Conservation (phyloP, 805 yeast species). For the Maudiozyma turicensis region DNA sequence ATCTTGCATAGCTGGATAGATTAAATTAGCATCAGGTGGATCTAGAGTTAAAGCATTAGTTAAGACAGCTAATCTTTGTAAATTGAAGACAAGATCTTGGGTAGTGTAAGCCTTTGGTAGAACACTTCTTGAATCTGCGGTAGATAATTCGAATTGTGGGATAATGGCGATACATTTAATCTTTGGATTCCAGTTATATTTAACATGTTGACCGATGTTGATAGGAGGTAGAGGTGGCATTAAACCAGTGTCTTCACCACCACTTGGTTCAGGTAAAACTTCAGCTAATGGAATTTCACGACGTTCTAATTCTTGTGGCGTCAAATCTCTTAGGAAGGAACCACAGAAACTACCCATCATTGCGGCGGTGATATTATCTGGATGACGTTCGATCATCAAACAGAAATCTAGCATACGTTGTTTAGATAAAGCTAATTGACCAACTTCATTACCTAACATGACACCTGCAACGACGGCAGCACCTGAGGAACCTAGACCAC, state of each 20-base stretch:
- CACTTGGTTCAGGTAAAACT: constrained; percentile 70
- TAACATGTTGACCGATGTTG: constrained; percentile 80
- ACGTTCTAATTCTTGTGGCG: constrained; percentile 58
- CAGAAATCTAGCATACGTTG: constrained; percentile 87
- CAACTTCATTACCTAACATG: constrained; percentile 77
- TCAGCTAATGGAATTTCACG: constrained; percentile 79
- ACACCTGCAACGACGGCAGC: constrained; percentile 98
- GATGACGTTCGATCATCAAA: constrained; percentile 95
- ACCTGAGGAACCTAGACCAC: constrained; percentile 96
- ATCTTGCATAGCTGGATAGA: constrained; percentile 94
- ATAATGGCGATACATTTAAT: constrained; percentile 85
- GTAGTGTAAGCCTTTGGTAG: constrained; percentile 72
- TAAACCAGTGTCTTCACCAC: constrained; percentile 57
- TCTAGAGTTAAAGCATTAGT: constrained; percentile 85
- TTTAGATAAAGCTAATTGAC: constrained; percentile 60
- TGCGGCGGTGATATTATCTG: constrained; percentile 96
- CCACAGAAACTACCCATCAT: constrained; percentile 99
- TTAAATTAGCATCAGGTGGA: constrained; percentile 72
- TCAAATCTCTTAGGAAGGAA: constrained; percentile 75
- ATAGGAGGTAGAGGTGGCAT: constrained; percentile 77
- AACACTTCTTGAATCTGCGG: constrained; percentile 85
- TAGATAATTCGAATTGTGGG: constrained; percentile 89
- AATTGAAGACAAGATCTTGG: constrained; percentile 79
- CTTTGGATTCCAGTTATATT: constrained; percentile 71
- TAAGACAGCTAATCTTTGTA: constrained; percentile 86